phyloP scores from a whole-genome alignment of 495 filamentous ascomycete genomes.

The Aspergillus nidulans region DNA sequence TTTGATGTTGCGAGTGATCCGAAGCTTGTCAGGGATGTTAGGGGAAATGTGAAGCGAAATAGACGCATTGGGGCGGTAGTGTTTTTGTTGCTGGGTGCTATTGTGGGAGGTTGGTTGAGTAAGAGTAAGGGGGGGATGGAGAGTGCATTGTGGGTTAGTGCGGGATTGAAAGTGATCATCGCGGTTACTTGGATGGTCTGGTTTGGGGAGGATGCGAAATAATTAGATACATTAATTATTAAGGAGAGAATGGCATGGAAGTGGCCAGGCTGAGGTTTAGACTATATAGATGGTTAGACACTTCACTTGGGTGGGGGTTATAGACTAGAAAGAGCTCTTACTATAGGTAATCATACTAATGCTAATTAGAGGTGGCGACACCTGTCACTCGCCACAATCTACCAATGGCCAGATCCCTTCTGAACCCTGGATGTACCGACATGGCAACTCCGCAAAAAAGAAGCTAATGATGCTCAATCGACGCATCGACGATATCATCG shows the following conservation, averaged over 20 bases:
- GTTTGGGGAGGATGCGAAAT: background rate
- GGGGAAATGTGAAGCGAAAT: slow-evolving; percentile 15
- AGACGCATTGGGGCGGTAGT: slow-evolving; percentile 10
- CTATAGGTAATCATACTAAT: background rate
- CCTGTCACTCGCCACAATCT: background rate
- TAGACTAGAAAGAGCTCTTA: too few species aligned
- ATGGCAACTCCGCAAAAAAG: background rate
- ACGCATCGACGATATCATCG: background rate
- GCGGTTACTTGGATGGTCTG: slow-evolving; percentile 7
- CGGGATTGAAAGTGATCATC: slow-evolving; percentile 13
- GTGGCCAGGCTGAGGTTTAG: background rate
- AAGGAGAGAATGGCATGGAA: too few species aligned
- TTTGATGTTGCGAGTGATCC: slow-evolving; percentile 63
- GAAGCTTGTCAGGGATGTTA: slow-evolving; percentile 34
- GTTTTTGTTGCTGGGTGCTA: slow-evolving; percentile 15
- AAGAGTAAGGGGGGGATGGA: slow-evolving; percentile 15
- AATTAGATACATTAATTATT: too few species aligned
- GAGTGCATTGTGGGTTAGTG: slow-evolving; percentile 15
- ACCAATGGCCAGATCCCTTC: background rate
- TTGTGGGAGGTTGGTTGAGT: slow-evolving; percentile 16
- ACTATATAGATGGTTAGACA: background rate
- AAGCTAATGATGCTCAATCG: background rate
- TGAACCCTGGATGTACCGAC: background rate
- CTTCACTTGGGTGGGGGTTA: background rate
- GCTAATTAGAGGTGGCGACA: background rate